Percentiles rank a stretch among this genome's conserved stretches.
These are phyloP conservation scores for Salix exigua DNA, from an alignment of 345 rosid species.

Conservation along the genomic window DNA sequence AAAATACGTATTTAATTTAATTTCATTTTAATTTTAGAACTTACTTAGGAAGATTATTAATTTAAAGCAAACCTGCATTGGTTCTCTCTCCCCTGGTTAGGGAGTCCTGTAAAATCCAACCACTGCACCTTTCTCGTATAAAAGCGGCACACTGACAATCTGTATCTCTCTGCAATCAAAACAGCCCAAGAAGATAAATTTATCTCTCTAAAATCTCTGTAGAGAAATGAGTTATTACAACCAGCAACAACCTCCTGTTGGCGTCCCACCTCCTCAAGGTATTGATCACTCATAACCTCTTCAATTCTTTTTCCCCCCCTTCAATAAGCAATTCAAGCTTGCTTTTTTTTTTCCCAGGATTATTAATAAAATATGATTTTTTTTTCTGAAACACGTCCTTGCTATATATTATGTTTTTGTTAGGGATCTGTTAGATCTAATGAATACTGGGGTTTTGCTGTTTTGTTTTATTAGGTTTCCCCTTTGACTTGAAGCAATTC, in stretches of 20 bases:
- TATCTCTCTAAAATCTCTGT: no score
- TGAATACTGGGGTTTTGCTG: not conserved
- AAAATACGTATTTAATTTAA: no score
- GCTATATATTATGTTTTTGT: not conserved
- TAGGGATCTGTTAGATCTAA: slow-evolving; percentile 16
- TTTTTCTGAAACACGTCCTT: not conserved
- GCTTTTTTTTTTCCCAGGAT: no score
- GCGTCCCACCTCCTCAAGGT: slow-evolving; percentile 97
- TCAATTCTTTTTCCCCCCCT: not conserved
- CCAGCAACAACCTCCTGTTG: slow-evolving; percentile 80
- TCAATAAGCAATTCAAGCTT: not conserved
- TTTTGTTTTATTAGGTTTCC: slow-evolving; percentile 53
- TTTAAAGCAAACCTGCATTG: not conserved
- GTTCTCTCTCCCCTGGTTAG: not conserved
- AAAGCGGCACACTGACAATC: not conserved
- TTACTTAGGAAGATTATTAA: no score
- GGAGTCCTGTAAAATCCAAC: not conserved
- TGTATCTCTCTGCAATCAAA: not conserved
- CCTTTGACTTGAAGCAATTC: slow-evolving; percentile 6
- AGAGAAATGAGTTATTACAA: slow-evolving; percentile 72
- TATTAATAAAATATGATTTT: not conserved
- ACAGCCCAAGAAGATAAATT: not conserved
- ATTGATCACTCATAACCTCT: not conserved
- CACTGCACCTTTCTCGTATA: not conserved
- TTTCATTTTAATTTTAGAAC: no score